Evolutionary conservation across 179 eudicot species (phyloP).

Genomic region (Actinidia arguta): DNA sequence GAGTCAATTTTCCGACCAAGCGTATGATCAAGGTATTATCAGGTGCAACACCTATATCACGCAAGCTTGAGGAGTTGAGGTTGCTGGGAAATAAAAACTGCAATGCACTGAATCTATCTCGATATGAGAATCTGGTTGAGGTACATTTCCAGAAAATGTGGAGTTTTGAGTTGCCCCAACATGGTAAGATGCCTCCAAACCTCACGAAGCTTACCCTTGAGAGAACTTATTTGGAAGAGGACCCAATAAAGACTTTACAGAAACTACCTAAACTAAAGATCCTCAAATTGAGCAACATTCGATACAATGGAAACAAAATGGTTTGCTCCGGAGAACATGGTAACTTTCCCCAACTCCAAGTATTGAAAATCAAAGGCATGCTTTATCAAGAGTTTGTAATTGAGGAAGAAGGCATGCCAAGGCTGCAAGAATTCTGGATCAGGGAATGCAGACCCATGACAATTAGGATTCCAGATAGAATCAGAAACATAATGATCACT

Average conservation of each 20-base stretch:
- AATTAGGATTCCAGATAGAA: background rate
- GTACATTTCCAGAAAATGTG: rapidly evolving
- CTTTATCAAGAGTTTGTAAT: background rate
- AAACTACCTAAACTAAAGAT: background rate
- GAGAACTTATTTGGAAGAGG: background rate
- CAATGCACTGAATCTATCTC: background rate
- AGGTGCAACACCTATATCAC: too few species aligned
- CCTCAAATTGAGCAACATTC: too few species aligned
- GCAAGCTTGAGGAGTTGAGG: background rate
- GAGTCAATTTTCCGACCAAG: background rate
- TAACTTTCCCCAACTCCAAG: background rate
- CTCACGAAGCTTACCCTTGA: background rate
- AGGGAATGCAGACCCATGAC: background rate
- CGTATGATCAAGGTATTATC: background rate
- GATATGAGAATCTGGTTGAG: background rate
- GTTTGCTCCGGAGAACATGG: background rate
- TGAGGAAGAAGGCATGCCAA: constrained; percentile 11
- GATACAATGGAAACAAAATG: background rate
- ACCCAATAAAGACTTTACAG: background rate
- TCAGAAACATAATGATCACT: background rate
- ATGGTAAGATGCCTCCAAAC: constrained; percentile 7
- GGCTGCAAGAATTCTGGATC: background rate
- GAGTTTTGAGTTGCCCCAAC: background rate
- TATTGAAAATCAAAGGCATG: background rate
- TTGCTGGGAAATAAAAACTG: background rate